Evolutionary conservation across 108 stramenopile species (phyloP).

Genomic region (Fragilariopsis cylindrus): DNA sequence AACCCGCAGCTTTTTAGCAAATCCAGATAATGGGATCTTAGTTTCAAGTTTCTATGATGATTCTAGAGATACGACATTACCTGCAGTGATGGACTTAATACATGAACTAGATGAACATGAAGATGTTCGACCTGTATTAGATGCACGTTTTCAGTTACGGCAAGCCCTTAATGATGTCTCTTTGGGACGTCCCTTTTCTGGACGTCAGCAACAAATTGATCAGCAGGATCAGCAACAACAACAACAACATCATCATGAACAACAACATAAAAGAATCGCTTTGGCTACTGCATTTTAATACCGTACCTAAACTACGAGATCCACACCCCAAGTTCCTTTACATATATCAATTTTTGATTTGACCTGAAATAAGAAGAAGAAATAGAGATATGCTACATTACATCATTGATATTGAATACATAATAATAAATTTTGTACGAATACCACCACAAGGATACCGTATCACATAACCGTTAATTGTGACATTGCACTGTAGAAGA

Average conservation of each 20-base stretch:
- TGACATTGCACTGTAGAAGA: too few species aligned
- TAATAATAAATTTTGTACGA: too few species aligned
- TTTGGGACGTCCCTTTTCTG: conserved; percentile 30
- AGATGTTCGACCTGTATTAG: conserved; percentile 92
- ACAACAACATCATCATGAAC: neutral
- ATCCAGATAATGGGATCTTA: conserved; percentile 97
- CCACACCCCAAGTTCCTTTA: too few species aligned
- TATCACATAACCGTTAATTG: too few species aligned
- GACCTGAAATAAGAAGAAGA: too few species aligned
- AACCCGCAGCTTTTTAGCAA: conserved; percentile 58
- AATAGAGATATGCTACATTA: too few species aligned
- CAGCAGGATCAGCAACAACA: conserved; percentile 24
- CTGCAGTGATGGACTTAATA: conserved; percentile 89
- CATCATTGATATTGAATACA: too few species aligned
- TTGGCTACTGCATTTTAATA: conserved; percentile 14
- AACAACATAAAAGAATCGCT: conserved; percentile 11
- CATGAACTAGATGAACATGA: conserved; percentile 80
- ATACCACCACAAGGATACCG: too few species aligned
- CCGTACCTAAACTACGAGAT: neutral
- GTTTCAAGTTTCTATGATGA: conserved; percentile 98
- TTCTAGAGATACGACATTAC: conserved; percentile 88
- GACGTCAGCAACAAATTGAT: conserved; percentile 27
- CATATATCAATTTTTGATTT: too few species aligned
- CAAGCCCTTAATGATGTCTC: conserved; percentile 56
- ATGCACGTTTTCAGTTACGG: conserved; percentile 80